These are phyloP conservation scores for Zizania latifolia DNA, from an alignment of 176 grass and related monocot species.

Conservation along the genomic window DNA sequence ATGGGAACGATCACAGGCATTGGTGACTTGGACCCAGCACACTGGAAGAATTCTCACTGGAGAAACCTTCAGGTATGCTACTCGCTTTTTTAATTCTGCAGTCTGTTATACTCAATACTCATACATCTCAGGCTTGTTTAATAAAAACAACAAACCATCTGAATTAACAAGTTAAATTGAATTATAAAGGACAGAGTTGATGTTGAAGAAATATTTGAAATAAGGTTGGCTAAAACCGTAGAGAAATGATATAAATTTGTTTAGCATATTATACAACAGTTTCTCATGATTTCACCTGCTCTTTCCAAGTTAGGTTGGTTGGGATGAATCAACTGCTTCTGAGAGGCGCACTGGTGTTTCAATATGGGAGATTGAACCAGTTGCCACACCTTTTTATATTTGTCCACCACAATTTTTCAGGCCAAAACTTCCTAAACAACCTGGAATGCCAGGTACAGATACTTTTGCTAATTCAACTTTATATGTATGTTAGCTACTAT, in stretches of 20 bases:
- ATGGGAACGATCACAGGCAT: conserved; percentile 85
- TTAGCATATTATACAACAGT: not conserved
- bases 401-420: conserved; percentile 69
- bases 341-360: conserved; percentile 67
- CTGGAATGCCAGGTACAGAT: conserved; percentile 44
- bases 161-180: not conserved
- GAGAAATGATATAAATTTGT: not conserved
- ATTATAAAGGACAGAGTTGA: not conserved
- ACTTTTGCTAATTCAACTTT: not conserved
- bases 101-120: not conserved
- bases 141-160: not conserved
- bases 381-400: conserved; percentile 83
- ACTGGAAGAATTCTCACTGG: no score
- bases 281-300: conserved; percentile 1
- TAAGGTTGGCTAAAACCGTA: not conserved
- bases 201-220: not conserved
- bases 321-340: conserved; percentile 76
- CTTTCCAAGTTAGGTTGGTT: conserved; percentile 56
- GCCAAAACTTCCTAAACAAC: conserved; percentile 53
- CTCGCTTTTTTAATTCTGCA: not conserved
- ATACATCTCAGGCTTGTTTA: not conserved
- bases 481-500: not conserved
- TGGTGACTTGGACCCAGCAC: conserved; percentile 56
- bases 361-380: conserved; percentile 83
- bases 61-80: no score